phyloP scores from a whole-genome alignment of 768 basidiomycete species.

The Trametes cubensis region DNA sequence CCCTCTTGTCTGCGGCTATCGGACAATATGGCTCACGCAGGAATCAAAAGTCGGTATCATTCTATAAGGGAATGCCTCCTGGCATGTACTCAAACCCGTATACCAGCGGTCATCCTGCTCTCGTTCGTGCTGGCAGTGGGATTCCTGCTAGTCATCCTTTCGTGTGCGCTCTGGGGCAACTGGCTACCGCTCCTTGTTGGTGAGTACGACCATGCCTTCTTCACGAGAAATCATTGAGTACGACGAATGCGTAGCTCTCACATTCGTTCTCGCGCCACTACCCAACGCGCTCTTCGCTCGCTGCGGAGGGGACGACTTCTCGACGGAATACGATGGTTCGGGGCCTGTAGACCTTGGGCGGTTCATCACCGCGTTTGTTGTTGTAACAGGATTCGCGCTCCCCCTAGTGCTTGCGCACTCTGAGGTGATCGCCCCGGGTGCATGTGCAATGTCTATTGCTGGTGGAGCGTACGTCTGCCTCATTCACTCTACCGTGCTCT shows the following conservation, averaged over 20 bases:
- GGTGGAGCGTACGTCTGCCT: constrained; percentile 76
- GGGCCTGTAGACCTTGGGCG: constrained; percentile 88
- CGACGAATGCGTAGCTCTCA: constrained; percentile 61
- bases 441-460: constrained; percentile 92
- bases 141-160: constrained; percentile 97
- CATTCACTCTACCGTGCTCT: neutral
- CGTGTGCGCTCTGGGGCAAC: constrained; percentile 93
- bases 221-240: neutral
- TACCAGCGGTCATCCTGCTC: constrained; percentile 87
- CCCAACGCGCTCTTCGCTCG: constrained; percentile 95
- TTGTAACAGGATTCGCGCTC: constrained; percentile 91
- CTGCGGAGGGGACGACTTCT: constrained; percentile 89
- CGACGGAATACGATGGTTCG: constrained; percentile 69
- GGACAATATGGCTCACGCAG: constrained; percentile 32
- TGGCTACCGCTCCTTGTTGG: constrained; percentile 98
- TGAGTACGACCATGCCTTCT: constrained; percentile 42
- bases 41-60: constrained; percentile 34
- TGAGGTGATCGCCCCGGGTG: constrained; percentile 78
- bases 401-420: constrained; percentile 93
- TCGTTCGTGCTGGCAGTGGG: constrained; percentile 97
- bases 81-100: constrained; percentile 23
- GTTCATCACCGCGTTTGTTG: constrained; percentile 88
- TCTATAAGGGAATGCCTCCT: constrained; percentile 13
- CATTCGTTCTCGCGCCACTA: constrained; percentile 92
- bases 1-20: neutral